Base-by-base conservation (phyloP, 805 yeast species). In the Dipodascopsis tothii region DNA sequence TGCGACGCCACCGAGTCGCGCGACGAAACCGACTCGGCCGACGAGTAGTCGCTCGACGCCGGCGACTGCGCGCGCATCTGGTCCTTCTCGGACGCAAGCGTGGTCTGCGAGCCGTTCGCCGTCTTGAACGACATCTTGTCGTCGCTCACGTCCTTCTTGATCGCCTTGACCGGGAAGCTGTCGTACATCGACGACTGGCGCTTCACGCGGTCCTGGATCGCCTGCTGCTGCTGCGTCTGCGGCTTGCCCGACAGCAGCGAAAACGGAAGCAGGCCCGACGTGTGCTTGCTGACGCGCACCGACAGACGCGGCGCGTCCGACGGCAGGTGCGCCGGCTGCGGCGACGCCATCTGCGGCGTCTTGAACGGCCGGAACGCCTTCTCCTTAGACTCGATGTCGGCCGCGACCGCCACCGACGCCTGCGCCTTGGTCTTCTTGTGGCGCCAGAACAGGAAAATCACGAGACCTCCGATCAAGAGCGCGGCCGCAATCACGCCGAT, bases 231-330 rank as follows among this genome's bases (percentile, higher is more conserved):
- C 20, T 33, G 17, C 36, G 36, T 33, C 36, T 33, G 18, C 5
- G 41, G 39, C 19, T 46, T 39, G 20, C 52, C 52, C 16, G 53
- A 49, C 17, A 49, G 42, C 3, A 49, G 42, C n/a, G 53, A 49
- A 4, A 49, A 40, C 3, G 53, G 53, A 21, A 49, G 41, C 23
- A 49, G 39, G 11, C 53, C 53, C 22, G 48, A 43, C 4, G 41
- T 40, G 18, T 49, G 53, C 2, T 49, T 21, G 16, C 48, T 38
- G 4, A 49, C 46, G 28, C 48, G 47, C 33, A 49, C 45, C 27
- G 53, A 49, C n/a, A 49, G 45, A 21, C 43, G 53, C 5, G 53
- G 45, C 7, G 51, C 27, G 35, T 40, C 40, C 18, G 25, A 44
- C 52, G 14, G 33, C 21, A 9, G 41, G 23, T 5, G 47, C 47